Evolutionary conservation across 2,329 filamentous ascomycete genomes (phyloP).

Genomic region (Penicillium sp.): DNA sequence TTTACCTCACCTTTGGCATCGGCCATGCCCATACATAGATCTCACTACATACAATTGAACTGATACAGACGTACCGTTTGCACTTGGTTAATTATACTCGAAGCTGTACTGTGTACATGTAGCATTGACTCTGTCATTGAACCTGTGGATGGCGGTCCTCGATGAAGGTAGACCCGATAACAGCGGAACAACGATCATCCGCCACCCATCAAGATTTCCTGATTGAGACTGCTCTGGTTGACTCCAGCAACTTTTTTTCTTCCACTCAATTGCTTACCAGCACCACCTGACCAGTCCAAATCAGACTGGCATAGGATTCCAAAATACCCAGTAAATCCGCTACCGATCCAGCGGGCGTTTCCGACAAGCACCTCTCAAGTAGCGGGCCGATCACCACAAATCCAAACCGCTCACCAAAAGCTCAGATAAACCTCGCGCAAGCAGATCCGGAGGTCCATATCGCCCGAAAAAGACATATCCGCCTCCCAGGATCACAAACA

Average conservation of each 20-base stretch:
- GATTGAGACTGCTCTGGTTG: constrained; percentile 21
- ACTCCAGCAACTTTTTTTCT: constrained; percentile 15
- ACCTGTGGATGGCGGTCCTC: neutral
- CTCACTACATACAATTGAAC: constrained; percentile 10
- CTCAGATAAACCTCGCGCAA: constrained; percentile 2
- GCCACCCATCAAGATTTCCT: constrained; percentile 31
- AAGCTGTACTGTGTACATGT: neutral
- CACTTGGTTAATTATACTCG: neutral
- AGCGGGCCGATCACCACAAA: constrained; percentile 9
- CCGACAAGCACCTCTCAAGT: neutral
- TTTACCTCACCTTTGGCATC: constrained; percentile 27
- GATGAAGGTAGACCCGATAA: neutral
- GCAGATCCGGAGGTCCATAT: neutral
- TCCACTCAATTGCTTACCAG: constrained; percentile 6
- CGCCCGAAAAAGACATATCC: too few relatives aligned
- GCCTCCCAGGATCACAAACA: too few relatives aligned
- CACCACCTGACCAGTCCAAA: neutral
- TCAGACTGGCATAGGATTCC: neutral
- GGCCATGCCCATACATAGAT: constrained; percentile 25
- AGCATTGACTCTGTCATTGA: constrained; percentile 3
- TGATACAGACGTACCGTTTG: neutral
- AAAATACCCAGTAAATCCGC: neutral
- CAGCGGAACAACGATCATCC: constrained; percentile 30
- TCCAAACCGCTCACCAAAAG: neutral
- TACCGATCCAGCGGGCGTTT: neutral